Conservation (phyloP, 2,329 filamentous ascomycete genomes). For the Clonostachys byssicola region DNA sequence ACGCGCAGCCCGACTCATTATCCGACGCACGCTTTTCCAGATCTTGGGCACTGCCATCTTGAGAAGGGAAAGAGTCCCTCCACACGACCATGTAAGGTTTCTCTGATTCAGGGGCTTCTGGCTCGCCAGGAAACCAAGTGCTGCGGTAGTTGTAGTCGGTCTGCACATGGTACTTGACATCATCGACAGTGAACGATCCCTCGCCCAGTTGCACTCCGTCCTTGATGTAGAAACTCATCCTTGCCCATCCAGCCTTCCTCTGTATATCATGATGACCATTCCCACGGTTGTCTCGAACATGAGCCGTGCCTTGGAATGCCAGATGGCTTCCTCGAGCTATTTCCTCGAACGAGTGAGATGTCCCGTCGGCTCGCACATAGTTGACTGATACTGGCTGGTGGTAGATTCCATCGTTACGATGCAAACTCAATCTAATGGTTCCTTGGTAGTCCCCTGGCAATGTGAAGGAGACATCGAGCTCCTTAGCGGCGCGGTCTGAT, state of each 20-base stretch:
- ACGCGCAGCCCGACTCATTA: constrained; percentile 55
- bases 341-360: no score
- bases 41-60: constrained; percentile 1
- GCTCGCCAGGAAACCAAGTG: constrained; percentile 70
- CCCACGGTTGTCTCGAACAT: no score
- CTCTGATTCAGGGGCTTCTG: constrained; percentile 46
- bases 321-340: no score
- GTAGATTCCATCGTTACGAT: no score
- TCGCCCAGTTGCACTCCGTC: constrained; percentile 80
- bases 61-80: constrained; percentile 77
- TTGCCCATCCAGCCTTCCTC: constrained; percentile 69
- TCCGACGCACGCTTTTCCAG: constrained; percentile 31
- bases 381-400: no score
- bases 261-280: no score
- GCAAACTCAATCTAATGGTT: no score
- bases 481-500: no score
- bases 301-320: no score
- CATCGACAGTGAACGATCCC: constrained; percentile 77
- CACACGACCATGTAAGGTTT: constrained; percentile 84
- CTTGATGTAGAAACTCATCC: constrained; percentile 74
- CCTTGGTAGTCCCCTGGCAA: no score
- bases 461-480: no score
- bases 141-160: constrained; percentile 68
- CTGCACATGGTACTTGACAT: constrained; percentile 84
- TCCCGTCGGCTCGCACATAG: no score